A percentile compares a stretch with the other conserved stretches of the same genome.
Evolutionary conservation across 129 eudicot genomes (phyloP).

Genomic region (Lactuca saligna): DNA sequence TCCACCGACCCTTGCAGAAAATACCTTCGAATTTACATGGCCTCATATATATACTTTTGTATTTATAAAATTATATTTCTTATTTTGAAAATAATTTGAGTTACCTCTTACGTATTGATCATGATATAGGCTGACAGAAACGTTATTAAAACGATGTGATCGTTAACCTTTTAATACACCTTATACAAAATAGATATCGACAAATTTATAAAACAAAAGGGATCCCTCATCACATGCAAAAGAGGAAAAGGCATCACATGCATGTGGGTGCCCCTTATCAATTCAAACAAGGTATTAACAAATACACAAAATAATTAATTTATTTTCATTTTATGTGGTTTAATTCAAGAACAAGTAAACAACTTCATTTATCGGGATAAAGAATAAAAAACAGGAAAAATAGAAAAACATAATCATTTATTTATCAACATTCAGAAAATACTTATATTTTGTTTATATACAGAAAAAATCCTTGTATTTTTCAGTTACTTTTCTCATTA

Average conservation of each 20-base stretch:
- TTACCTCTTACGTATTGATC: background rate
- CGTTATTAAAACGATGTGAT: background rate
- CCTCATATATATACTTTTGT: too few species aligned
- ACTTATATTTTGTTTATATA: too few species aligned
- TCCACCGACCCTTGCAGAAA: too few species aligned
- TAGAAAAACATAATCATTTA: too few species aligned
- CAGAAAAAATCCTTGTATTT: too few species aligned
- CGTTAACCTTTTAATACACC: background rate
- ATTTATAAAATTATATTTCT: background rate
- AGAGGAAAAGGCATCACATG: slow-evolving; percentile 33
- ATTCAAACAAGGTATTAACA: slow-evolving; percentile 14
- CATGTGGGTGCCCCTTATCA: slow-evolving; percentile 25
- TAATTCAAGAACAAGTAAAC: background rate
- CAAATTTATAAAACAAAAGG: slow-evolving; percentile 29
- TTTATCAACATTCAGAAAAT: too few species aligned
- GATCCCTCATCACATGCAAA: slow-evolving; percentile 36
- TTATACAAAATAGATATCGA: slow-evolving; percentile 1
- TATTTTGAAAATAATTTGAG: background rate
- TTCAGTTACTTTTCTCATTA: too few species aligned
- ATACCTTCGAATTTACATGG: too few species aligned
- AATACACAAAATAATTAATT: background rate
- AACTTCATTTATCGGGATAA: background rate
- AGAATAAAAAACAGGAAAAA: too few species aligned
- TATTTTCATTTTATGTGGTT: background rate
- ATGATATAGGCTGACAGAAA: background rate